phyloP scores from a whole-genome alignment of 768 basidiomycete species.

The Kondoa malvinella region DNA sequence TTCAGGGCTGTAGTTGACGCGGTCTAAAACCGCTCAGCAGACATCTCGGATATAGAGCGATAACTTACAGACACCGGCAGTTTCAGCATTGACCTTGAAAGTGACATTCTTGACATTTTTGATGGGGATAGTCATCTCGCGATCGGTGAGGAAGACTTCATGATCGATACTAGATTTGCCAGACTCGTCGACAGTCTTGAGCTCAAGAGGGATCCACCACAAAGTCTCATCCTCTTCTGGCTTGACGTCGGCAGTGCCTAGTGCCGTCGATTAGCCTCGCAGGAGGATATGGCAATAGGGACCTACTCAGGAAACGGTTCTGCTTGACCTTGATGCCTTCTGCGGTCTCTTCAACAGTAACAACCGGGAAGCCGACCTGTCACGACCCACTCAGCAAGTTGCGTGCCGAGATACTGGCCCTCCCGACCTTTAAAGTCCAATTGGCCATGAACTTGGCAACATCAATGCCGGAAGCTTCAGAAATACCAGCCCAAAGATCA shows the following conservation, averaged over 20 bases:
- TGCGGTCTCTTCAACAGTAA: conserved; percentile 61
- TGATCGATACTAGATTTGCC: conserved; percentile 49
- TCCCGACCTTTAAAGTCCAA: conserved; percentile 62
- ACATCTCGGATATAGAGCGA: background rate
- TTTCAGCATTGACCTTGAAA: conserved; percentile 83
- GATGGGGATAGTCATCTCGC: conserved; percentile 52
- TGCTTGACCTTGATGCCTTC: conserved; percentile 64
- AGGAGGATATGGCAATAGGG: background rate
- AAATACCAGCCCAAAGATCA: conserved; percentile 76
- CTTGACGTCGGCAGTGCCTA: conserved; percentile 44
- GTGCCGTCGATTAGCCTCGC: background rate
- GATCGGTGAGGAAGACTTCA: conserved; percentile 46
- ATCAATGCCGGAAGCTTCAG: conserved; percentile 53
- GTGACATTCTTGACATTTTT: conserved; percentile 46
- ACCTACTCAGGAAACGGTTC: conserved; percentile 56
- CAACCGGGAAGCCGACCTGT: conserved; percentile 67
- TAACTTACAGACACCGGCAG: conserved; percentile 62
- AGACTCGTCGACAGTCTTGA: conserved; percentile 45
- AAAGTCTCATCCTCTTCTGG: conserved; percentile 71
- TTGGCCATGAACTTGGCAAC: conserved; percentile 68
- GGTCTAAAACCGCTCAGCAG: conserved; percentile 28
- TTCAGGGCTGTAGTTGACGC: conserved; percentile 69
- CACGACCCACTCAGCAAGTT: background rate
- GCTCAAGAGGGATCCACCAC: conserved; percentile 71
- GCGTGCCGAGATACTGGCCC: background rate